Evolutionary conservation across 2,329 filamentous ascomycete genomes (phyloP).

Genomic region (Trichoderma sp.): DNA sequence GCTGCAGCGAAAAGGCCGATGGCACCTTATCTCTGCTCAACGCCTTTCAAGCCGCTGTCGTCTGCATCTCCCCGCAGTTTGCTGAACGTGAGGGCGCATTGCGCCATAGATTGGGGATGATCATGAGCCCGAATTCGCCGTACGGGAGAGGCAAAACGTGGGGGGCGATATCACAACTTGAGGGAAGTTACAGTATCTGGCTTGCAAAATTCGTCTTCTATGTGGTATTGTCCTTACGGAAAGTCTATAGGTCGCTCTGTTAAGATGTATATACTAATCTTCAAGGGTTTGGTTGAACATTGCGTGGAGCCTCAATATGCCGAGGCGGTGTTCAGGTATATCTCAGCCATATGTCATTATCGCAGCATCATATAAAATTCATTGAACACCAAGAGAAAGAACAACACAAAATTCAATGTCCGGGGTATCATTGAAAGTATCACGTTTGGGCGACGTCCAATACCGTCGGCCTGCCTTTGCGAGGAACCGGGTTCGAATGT

Average conservation of each 20-base stretch:
- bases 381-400: background rate
- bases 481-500: slow-evolving; percentile 5
- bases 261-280: too few species aligned
- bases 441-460: background rate
- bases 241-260: too few species aligned
- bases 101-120: slow-evolving; percentile 2
- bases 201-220: background rate
- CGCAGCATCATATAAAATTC: background rate
- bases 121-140: background rate
- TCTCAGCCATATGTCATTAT: too few species aligned
- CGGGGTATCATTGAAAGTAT: background rate
- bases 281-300: too few species aligned
- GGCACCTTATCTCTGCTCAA: background rate
- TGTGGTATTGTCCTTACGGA: background rate
- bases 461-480: slow-evolving; percentile 2
- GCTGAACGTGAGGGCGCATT: slow-evolving; percentile 6
- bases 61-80: slow-evolving; percentile 15
- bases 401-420: background rate
- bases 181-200: background rate
- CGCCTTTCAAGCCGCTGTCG: background rate
- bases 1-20: background rate
- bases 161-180: background rate
- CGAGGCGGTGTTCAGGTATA: too few species aligned
- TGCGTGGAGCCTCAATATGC: background rate
- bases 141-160: background rate